Percentiles rank a stretch among this genome's conserved stretches.
Evolutionary conservation across 257 asterid genomes (phyloP).

Genomic region (Rehmannia glutinosa): DNA sequence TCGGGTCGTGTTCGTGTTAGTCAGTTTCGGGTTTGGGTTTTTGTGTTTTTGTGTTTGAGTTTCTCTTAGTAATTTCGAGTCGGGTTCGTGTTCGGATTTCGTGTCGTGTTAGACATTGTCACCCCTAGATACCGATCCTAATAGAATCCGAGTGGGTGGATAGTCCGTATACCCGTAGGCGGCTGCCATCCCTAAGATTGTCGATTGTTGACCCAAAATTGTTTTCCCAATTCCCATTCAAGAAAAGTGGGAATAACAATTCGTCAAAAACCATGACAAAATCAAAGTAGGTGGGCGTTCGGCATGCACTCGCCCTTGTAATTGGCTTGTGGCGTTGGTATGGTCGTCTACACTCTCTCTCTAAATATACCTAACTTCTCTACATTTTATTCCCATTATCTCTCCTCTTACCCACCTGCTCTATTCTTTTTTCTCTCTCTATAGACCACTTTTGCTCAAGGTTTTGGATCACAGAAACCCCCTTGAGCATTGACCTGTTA

Average conservation of each 20-base stretch:
- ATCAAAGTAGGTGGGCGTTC: slow-evolving; percentile 26
- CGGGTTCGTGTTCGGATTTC: too few species aligned
- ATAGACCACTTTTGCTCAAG: slow-evolving; percentile 16
- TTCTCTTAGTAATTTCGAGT: too few species aligned
- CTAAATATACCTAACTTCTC: slow-evolving; percentile 4
- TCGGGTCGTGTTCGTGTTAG: too few species aligned
- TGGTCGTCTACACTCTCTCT: slow-evolving; percentile 12
- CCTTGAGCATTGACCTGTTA: slow-evolving; percentile 10
- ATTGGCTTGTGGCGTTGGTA: slow-evolving; percentile 28
- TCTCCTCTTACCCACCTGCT: not conserved
- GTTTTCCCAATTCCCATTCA: not conserved
- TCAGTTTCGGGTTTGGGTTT: too few species aligned
- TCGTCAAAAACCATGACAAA: not conserved
- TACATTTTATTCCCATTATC: not conserved
- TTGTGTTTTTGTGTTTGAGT: too few species aligned
- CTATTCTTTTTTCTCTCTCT: slow-evolving; percentile 6
- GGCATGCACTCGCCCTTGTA: slow-evolving; percentile 29
- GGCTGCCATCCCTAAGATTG: too few species aligned
- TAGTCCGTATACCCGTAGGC: too few species aligned
- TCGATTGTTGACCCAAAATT: too few species aligned
- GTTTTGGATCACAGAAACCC: not conserved
- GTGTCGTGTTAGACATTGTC: too few species aligned
- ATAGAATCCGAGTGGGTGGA: too few species aligned
- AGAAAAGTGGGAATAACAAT: too few species aligned
- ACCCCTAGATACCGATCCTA: too few species aligned